These are phyloP conservation scores for Populus deltoides DNA, from an alignment of 345 rosid species.

Conservation along the genomic window DNA sequence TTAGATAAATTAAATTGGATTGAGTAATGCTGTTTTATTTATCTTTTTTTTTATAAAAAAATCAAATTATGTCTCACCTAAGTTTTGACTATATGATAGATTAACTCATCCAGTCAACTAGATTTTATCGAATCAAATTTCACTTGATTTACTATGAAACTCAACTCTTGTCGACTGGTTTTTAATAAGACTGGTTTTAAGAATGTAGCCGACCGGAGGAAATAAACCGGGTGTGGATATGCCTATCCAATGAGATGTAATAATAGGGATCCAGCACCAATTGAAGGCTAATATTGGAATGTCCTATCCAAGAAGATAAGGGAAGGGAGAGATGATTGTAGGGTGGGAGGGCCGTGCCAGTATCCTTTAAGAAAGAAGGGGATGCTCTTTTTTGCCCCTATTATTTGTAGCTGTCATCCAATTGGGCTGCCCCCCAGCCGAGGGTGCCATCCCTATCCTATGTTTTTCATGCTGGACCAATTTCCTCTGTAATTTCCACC, in stretches of 20 bases:
- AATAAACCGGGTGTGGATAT: slow-evolving; percentile 1
- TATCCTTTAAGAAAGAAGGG: slow-evolving; percentile 22
- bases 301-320: slow-evolving; percentile 37
- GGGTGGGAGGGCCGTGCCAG: slow-evolving; percentile 19
- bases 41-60: too few species aligned
- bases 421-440: slow-evolving; percentile 6
- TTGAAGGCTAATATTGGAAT: slow-evolving; percentile 15
- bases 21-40: too few species aligned
- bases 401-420: slow-evolving; percentile 30
- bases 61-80: too few species aligned
- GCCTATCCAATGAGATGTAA: slow-evolving; percentile 16
- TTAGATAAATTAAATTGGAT: too few species aligned
- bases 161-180: too few species aligned
- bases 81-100: too few species aligned
- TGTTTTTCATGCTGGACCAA: slow-evolving; percentile 20
- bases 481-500: slow-evolving; percentile 12
- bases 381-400: slow-evolving; percentile 20
- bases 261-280: slow-evolving; percentile 18
- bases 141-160: too few species aligned
- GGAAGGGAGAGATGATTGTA: slow-evolving; percentile 8
- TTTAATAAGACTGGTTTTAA: too few species aligned
- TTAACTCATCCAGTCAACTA: too few species aligned
- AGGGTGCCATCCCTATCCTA: slow-evolving; percentile 19
- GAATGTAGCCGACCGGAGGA: neutral
- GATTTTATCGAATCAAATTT: too few species aligned